Conservation (phyloP, 768 basidiomycete species). For the Strobilomyces dryophilus region DNA sequence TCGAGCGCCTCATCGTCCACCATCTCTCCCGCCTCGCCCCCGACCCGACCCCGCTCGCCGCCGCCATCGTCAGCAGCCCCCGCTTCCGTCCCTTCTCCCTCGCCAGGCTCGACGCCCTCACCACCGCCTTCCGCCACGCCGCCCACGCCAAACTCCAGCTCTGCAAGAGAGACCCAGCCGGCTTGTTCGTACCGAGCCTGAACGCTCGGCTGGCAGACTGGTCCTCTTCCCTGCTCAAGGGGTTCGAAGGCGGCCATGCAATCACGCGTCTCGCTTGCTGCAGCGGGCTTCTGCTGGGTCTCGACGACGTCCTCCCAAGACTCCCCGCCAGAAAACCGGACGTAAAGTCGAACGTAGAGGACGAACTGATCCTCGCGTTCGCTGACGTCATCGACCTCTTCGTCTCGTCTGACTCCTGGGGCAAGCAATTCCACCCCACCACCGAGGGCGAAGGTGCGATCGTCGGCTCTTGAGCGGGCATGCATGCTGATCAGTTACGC, state of each 20-base stretch:
- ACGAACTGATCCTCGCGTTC: constrained; percentile 63
- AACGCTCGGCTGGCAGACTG: constrained; percentile 46
- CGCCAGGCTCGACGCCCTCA: constrained; percentile 26
- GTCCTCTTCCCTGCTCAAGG: constrained; percentile 48
- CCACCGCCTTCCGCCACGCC: constrained; percentile 29
- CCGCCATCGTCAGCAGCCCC: constrained; percentile 29
- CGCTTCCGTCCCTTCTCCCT: constrained; percentile 30
- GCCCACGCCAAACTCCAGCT: constrained; percentile 25
- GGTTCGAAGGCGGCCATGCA: constrained; percentile 63
- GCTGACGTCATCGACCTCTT: constrained; percentile 73
- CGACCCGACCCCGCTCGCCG: constrained; percentile 31
- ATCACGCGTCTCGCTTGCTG: constrained; percentile 58
- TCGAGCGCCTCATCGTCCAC: constrained; percentile 28
- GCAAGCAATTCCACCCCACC: constrained; percentile 61
- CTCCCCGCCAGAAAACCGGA: constrained; percentile 28
- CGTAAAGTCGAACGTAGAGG: constrained; percentile 48
- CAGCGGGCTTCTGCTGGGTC: constrained; percentile 60
- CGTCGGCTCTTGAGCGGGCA: background rate
- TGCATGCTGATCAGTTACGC: constrained; percentile 8
- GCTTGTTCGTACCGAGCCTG: constrained; percentile 32
- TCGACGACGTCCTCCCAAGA: constrained; percentile 46
- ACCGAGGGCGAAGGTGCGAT: constrained; percentile 40
- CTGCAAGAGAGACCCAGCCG: constrained; percentile 28
- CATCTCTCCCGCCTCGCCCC: constrained; percentile 26
- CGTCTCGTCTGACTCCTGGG: constrained; percentile 47